phyloP scores from a whole-genome alignment of 371 early-diverging fungal genomes.

The Massospora cicadina region DNA sequence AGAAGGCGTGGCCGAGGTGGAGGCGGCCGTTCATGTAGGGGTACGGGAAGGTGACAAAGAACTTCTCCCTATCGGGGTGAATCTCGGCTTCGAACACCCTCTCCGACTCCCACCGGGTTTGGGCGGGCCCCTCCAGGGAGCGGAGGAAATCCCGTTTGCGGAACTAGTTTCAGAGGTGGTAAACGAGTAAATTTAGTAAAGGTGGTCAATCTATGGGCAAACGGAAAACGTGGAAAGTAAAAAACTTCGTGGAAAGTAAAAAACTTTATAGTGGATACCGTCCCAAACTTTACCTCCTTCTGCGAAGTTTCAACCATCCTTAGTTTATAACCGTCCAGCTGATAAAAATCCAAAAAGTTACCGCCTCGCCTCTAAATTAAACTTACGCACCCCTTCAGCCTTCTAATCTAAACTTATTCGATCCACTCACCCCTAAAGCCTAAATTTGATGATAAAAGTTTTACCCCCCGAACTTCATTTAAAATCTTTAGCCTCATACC shows the following conservation, averaged over 20 bases:
- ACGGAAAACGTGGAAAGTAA: neutral
- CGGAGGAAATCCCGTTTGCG: conserved; percentile 70
- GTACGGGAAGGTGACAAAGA: conserved; percentile 93
- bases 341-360: too few species aligned
- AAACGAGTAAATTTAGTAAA: too few species aligned
- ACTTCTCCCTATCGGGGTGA: conserved; percentile 33
- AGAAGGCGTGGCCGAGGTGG: conserved; percentile 98
- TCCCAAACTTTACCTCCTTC: neutral
- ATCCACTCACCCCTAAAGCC: too few species aligned
- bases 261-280: neutral
- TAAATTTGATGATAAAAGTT: too few species aligned
- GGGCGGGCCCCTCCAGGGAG: conserved; percentile 56
- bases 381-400: too few species aligned
- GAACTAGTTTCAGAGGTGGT: neutral
- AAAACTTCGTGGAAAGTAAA: neutral
- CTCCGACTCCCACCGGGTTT: conserved; percentile 60
- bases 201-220: too few species aligned
- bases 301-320: conserved; percentile 4
- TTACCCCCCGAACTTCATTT: too few species aligned
- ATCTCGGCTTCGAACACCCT: conserved; percentile 26
- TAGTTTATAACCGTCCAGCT: too few species aligned
- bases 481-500: too few species aligned
- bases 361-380: too few species aligned
- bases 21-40: conserved; percentile 99
- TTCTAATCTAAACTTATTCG: too few species aligned